A percentile compares a stretch with the other conserved stretches of the same genome.
These are phyloP conservation scores for Penicillium crystallinum DNA, from an alignment of 495 filamentous ascomycete species.

Conservation along the genomic window DNA sequence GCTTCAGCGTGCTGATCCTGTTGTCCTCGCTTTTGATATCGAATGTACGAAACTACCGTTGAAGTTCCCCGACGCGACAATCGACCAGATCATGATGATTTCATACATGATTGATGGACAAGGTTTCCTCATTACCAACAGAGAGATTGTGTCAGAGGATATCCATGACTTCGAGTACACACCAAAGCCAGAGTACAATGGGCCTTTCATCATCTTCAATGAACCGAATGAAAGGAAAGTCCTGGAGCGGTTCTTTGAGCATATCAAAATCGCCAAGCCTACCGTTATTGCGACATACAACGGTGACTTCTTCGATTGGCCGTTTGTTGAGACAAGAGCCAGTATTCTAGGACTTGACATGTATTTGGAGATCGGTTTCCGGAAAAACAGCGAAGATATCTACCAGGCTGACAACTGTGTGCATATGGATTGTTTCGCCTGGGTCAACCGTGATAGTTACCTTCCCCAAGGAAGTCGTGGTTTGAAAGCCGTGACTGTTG, in stretches of 20 bases:
- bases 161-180: constrained; percentile 98
- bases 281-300: constrained; percentile 99
- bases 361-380: constrained; percentile 97
- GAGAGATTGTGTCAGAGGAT: constrained; percentile 96
- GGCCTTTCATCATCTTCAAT: constrained; percentile 95
- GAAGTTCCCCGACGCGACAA: constrained; percentile 93
- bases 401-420: constrained; percentile 93
- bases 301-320: constrained; percentile 99
- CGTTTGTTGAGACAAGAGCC: constrained; percentile 90
- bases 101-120: constrained; percentile 99
- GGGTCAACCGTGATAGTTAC: constrained; percentile 98
- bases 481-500: constrained; percentile 94
- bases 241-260: constrained; percentile 88
- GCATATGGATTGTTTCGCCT: constrained; percentile 98
- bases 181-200: constrained; percentile 90
- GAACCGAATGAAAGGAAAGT: constrained; percentile 88
- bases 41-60: constrained; percentile 94
- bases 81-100: constrained; percentile 99
- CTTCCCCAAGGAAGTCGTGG: constrained; percentile 95
- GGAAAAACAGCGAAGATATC: constrained; percentile 89
- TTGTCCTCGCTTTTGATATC: constrained; percentile 97
- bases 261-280: constrained; percentile 90
- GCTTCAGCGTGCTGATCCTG: constrained; percentile 81
- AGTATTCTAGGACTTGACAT: constrained; percentile 96
- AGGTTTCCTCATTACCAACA: constrained; percentile 96